phyloP scores from a whole-genome alignment of 1,284 basidiomycete genomes.

The Rhizoctonia solani region DNA sequence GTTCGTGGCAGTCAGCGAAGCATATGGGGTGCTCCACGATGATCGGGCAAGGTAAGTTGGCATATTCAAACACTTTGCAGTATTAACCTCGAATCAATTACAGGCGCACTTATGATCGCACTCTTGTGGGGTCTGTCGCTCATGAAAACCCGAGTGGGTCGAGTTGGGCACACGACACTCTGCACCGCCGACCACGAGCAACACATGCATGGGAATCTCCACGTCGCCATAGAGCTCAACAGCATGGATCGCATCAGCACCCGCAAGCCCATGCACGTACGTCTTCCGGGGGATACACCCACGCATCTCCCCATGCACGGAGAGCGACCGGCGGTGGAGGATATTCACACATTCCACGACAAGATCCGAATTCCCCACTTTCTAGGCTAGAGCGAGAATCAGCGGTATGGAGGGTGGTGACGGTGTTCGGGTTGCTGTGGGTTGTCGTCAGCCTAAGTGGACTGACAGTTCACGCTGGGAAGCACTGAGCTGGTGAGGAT shows the following conservation, averaged over 20 bases:
- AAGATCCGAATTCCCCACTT: conserved; percentile 19
- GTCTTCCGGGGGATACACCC: conserved; percentile 3
- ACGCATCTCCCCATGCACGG: conserved; percentile 30
- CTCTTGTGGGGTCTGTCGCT: conserved; percentile 6
- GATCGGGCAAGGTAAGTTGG: conserved; percentile 35
- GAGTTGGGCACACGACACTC: conserved; percentile 19
- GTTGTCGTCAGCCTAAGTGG: conserved; percentile 35
- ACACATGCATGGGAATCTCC: conserved; percentile 38
- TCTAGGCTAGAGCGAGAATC: conserved; percentile 34
- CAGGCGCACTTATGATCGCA: conserved; percentile 38
- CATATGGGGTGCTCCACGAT: conserved; percentile 36
- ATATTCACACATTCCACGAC: conserved; percentile 21
- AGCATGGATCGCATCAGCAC: conserved; percentile 16
- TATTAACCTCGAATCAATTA: background rate
- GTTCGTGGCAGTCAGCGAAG: conserved; percentile 37
- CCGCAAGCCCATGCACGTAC: background rate
- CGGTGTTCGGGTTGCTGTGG: conserved; percentile 38
- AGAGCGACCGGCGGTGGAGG: conserved; percentile 19
- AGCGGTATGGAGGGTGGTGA: conserved; percentile 34
- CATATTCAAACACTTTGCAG: background rate
- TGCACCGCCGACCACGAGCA: conserved; percentile 35
- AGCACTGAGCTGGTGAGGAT: background rate
- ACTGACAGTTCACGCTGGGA: conserved; percentile 30
- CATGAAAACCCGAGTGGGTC: background rate
- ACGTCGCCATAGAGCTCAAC: conserved; percentile 7